Evolutionary conservation across 805 yeast genomes (phyloP).

Genomic region (Komagataella pastoris): DNA sequence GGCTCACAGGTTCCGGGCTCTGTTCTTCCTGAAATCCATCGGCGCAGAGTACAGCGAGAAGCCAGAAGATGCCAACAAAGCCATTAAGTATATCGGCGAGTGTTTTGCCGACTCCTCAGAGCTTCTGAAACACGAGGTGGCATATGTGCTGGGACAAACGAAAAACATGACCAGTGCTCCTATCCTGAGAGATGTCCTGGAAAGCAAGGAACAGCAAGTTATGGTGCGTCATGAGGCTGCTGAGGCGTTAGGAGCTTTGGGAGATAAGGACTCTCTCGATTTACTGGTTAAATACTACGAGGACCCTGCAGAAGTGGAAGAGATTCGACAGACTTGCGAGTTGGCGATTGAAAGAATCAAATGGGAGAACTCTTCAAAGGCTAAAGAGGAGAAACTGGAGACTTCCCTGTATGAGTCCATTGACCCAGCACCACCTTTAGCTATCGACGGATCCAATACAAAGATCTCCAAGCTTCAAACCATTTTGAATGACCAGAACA

Average conservation of each 20-base stretch:
- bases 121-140: constrained; percentile 92
- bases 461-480: constrained; percentile 52
- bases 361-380: constrained; percentile 70
- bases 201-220: constrained; percentile 55
- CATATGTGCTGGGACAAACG: constrained; percentile 94
- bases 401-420: constrained; percentile 71
- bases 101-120: constrained; percentile 77
- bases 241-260: constrained; percentile 94
- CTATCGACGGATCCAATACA: constrained; percentile 30
- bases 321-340: constrained; percentile 95
- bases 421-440: constrained; percentile 97
- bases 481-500: constrained; percentile 61
- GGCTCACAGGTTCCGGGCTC: constrained; percentile 85
- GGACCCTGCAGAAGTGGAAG: constrained; percentile 59
- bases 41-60: constrained; percentile 59
- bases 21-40: constrained; percentile 77
- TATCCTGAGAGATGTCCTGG: constrained; percentile 57
- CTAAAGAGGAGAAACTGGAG: constrained; percentile 59
- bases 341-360: constrained; percentile 88
- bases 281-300: constrained; percentile 52
- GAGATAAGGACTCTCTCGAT: constrained; percentile 60
- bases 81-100: constrained; percentile 74
- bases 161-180: constrained; percentile 72
- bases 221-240: constrained; percentile 99
- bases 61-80: constrained; percentile 41